Evolutionary conservation across 805 yeast genomes (phyloP), one percentile per base, ranked within the genome.

Genomic region (Peterozyma xylosa): DNA sequence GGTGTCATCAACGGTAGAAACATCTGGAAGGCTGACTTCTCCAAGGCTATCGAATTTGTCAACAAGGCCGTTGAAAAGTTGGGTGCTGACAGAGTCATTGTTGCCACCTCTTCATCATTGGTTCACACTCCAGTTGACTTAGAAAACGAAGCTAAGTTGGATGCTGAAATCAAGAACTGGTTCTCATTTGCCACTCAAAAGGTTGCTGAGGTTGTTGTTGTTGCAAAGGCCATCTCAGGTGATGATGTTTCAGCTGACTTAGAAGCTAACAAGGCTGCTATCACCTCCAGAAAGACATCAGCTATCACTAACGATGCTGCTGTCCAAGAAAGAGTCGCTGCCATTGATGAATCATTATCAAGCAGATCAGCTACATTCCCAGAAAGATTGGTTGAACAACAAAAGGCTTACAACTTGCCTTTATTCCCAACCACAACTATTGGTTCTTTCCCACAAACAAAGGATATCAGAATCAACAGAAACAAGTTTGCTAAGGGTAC

Each of bases 381-480:
- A 58, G 75, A 69, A 55, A 87, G 99, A 78, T 80, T 87, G 63
- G 83, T 73, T 57, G 90, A 81, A 59, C 99, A 93, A 78, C 78
- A 86, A 76, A 73, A 70, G 58, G 74, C 80, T 66, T 86, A 86
- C 78, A 86, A 93, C 78, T 78, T 93, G 69, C 99, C 99, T 58
- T 74, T 86, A 64, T 93, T 93, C 96, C 99, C 99, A 74, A 93
- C 99, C 67, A 93, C 99, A 68, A 93, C 99, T 62, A 93, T 93
- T 70, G 99, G 99, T 72, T 93, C 99, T 53, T 93, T 93, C 97
- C 99, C 99, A 61, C 99, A 93, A 80, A 93, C 99, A 70, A 88
- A 89, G 79, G 99, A 93, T 70, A 93, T 93, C 74, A 87, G 99
- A 80, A 73, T 90, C 70, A 85, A 86, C 86, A 91, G 99, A 81